Base-by-base conservation (phyloP, 371 early-diverging fungal species). In the Parasitella parasitica region DNA sequence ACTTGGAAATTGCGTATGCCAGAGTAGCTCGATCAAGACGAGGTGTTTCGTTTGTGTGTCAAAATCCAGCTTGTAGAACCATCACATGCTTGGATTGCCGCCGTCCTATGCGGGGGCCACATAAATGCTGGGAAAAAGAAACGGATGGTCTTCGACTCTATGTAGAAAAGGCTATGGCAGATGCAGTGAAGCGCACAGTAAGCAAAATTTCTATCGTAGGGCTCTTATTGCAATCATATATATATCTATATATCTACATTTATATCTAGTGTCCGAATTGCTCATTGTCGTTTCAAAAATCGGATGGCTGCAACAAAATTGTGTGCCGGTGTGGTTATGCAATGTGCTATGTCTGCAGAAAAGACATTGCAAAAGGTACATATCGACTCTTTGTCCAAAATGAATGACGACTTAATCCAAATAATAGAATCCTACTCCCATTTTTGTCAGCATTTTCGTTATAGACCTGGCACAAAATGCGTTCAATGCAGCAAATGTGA, bases 271-370 rank as follows among this genome's bases (percentile, higher is more conserved):
- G 89, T 63, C 87, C 87, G 1, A 56, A 65, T 12, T 89, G 89
- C 59, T 73, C 70, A 24, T 57, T 87, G 7, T 82, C 85, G 6
- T 89, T 86, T 65, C 81, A 80, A 57, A 87, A 87, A 57, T 66
- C 75, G 30, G 81, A 81, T 69, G 89, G 89, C 1, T 89, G 89
- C 63, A 89, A 89, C 73, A 89, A 89, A 64, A 86, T 89, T 74
- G 76, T 76, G 13, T 89, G 89, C 48, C 76, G 80, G 27, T 83
- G 82, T 69, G 86, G 80, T 12, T 85, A 86, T 66, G 62, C 75
- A 22, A 89, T 89, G 89, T 89, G 89, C 54, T 87, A 86, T 67
- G 69, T 87, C 4, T 89, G 89, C 59, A 74, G 89, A 57, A 77
- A 84, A 54, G 87, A 86, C 57, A 83, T 86, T 53, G 54, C 66